Evolutionary conservation across 2,329 filamentous ascomycete species (phyloP).

Genomic region (Didymella keratinophila): DNA sequence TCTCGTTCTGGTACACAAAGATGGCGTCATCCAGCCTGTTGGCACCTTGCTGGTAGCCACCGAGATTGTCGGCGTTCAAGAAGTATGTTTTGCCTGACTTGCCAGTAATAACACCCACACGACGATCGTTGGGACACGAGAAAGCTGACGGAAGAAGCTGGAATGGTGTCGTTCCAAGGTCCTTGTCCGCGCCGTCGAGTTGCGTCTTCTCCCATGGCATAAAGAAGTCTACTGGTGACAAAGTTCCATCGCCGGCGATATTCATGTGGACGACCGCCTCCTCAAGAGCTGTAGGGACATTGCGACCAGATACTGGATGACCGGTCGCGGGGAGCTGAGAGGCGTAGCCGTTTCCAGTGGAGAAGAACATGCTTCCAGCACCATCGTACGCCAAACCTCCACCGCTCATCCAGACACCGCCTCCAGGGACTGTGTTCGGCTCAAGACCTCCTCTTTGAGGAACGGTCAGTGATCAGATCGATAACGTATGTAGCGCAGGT

Average conservation of each 20-base stretch:
- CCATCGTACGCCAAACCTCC: slow-evolving; percentile 59
- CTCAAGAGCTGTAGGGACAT: slow-evolving; percentile 57
- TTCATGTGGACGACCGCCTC: slow-evolving; percentile 61
- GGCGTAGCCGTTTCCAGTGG: slow-evolving; percentile 59
- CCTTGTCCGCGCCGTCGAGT: slow-evolving; percentile 60
- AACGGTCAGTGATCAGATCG: not conserved
- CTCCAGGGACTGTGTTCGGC: slow-evolving; percentile 51
- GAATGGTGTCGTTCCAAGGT: slow-evolving; percentile 58
- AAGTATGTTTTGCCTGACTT: slow-evolving; percentile 62
- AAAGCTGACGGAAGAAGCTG: slow-evolving; percentile 56
- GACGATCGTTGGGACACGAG: slow-evolving; percentile 54
- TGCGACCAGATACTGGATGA: slow-evolving; percentile 55
- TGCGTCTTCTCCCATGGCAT: slow-evolving; percentile 61
- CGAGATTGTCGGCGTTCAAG: slow-evolving; percentile 59
- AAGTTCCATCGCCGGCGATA: slow-evolving; percentile 55
- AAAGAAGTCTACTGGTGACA: slow-evolving; percentile 59
- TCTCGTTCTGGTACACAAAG: slow-evolving; percentile 57
- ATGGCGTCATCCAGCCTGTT: slow-evolving; percentile 56
- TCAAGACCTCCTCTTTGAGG: slow-evolving; percentile 53
- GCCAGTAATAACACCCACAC: slow-evolving; percentile 60
- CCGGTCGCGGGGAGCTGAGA: slow-evolving; percentile 53
- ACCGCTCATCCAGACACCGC: slow-evolving; percentile 61
- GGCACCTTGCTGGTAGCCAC: slow-evolving; percentile 58
- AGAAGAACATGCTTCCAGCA: slow-evolving; percentile 57
- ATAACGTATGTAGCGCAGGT: not conserved